A percentile compares a stretch with the other conserved stretches of the same genome.
Conservation (phyloP, 257 asterid genomes). For the Misopates orontium region DNA sequence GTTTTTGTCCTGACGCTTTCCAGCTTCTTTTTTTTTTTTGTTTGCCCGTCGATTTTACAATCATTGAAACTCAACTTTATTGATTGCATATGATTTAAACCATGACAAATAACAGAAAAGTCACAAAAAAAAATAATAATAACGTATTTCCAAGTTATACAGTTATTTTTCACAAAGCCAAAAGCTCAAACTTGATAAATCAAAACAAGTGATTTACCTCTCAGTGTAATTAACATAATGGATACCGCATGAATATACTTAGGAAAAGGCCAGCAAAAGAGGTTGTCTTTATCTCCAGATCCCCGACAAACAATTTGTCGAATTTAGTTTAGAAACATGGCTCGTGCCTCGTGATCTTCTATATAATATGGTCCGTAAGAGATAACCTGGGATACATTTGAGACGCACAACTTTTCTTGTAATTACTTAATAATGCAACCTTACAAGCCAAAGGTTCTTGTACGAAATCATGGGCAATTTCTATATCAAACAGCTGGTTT, state of each 20-base stretch:
- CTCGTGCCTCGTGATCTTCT: constrained; percentile 20
- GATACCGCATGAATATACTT: not conserved
- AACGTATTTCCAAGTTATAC: no score
- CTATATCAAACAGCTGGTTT: constrained; percentile 30
- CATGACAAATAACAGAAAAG: no score
- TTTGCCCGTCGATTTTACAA: no score
- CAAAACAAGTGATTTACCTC: not conserved
- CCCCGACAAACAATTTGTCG: constrained; percentile 36
- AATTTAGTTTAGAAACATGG: constrained; percentile 29
- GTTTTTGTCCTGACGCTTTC: no score
- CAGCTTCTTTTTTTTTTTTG: no score
- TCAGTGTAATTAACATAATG: not conserved
- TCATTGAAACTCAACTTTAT: no score
- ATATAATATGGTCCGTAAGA: constrained; percentile 25
- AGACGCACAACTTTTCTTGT: constrained; percentile 22
- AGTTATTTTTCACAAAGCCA: no score
- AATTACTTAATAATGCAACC: constrained; percentile 14
- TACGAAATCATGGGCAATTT: constrained; percentile 23
- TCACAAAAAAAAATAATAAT: no score
- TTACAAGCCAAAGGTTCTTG: constrained; percentile 11
- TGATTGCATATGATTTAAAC: no score
- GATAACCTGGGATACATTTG: constrained; percentile 26
- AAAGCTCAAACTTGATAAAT: not conserved
- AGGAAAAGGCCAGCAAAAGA: constrained; percentile 23
- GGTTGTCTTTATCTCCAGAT: constrained; percentile 28